Evolutionary conservation across 352 stramenopile species (phyloP), one percentile per base, ranked within the genome.

Genomic region (Bremia lactucae): DNA sequence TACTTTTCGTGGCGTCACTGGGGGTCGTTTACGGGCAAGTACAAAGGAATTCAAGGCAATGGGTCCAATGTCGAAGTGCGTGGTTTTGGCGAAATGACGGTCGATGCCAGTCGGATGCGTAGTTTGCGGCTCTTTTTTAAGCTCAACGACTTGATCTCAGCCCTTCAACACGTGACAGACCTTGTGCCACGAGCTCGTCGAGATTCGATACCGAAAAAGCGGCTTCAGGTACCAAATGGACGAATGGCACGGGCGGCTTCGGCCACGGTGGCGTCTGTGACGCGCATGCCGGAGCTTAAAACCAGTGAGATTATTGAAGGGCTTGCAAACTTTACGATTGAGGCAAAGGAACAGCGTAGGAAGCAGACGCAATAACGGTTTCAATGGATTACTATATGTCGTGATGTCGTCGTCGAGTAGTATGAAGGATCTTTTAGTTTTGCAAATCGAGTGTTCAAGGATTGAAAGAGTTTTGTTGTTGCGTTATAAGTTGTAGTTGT

Each of bases 1-100:
- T 77, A 87, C 46, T 90, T 90, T 33, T 65, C 71, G 24, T 90
- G 78, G 78, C 62, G 75, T 9, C 78, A 90, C 49, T 90, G 78
- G 78, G 78, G 72, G 0, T 59, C 64, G 6, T 90, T 88, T 48
- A 73, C 70, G 0, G 78, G 78, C 13, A 63, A 62, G 15, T 86
- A 72, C 55, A 61, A 69, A 33, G 78, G 75, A 18, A 49, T 82
- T 5, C 72, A 74, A 15, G 75, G 78, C 25, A 65, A 84, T 36
- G 72, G 70, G 34, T 53, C 61, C 22, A 59, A 63, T 16, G 36
- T 90, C 2, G 70, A 87, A 34, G 36, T 90, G 31, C 65, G 70
- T 8, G 77, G 77, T 26, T 90, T 87, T 48, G 77, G 72, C 1
- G 62, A 81, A 25, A 81, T 87, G 65, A 56, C 61, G 33, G 65